Evolutionary conservation across 495 filamentous ascomycete genomes (phyloP), one percentile per base, ranked within the genome.

Genomic region (Neurospora sp.): DNA sequence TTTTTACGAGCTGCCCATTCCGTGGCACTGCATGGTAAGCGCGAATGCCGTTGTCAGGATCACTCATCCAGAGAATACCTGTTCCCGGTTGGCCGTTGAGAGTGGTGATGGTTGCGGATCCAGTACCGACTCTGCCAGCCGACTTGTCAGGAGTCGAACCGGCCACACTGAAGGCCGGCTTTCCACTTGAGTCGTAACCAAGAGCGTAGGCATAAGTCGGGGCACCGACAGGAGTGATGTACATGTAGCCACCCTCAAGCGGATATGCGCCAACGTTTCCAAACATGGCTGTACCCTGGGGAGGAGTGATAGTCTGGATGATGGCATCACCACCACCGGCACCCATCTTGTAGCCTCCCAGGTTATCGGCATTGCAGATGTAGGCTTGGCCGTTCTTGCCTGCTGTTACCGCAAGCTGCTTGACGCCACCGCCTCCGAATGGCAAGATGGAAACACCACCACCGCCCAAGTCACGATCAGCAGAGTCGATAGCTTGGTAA

Each of bases 11-110:
- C n/a, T 27, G 39, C 40, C 71, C 71, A 69, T 39, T 41, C 27
- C 71, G 65, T 18, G 73, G 73, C 12, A 83, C 75, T 2, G 82
- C 82, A 37, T 80, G 69, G 59, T 75, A 86, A 38, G 81, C 83
- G 18, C 79, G 75, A 5, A 86, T 74, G 9, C 82, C 81, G 12
- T 78, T 77, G 68, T 85, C 79, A 7, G 78, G 76, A 76, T 86
- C 85, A 3, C 80, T 75, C 61, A 83, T 72, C 82, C 82, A 84
- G 22, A 83, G 71, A 44, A 85, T 75, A 0, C 75, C 84, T n/a
- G 81, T 83, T 16, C 82, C 84, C 44, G 76, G 71, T 69, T 83
- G 75, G 16, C 80, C 82, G 41, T 83, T 74, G 69, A 79, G 71
- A 3, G 81, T 80, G 2, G 82, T 85, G 41, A 83, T 79, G 3